A percentile compares a stretch with the other conserved stretches of the same genome.
Conservation (phyloP, 495 filamentous ascomycete species). For the Daldinia childiae region DNA sequence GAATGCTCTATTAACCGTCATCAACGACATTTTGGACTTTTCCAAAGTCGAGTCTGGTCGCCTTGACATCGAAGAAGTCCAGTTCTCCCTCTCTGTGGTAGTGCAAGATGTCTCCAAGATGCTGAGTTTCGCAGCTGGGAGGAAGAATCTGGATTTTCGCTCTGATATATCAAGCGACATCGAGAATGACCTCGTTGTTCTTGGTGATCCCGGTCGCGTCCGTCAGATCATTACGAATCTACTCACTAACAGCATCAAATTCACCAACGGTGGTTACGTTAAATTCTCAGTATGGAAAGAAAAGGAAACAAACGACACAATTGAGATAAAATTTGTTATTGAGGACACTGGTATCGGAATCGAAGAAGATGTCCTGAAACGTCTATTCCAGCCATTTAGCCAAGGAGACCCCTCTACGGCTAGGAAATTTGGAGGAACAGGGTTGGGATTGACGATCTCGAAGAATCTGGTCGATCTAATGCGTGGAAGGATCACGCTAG, state of each 20-base stretch:
- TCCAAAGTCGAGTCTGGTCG: constrained; percentile 85
- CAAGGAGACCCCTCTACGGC: constrained; percentile 84
- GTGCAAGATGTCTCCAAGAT: constrained; percentile 75
- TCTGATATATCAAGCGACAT: constrained; percentile 57
- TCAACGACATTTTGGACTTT: constrained; percentile 90
- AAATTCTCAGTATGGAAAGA: constrained; percentile 60
- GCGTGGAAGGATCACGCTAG: constrained; percentile 75
- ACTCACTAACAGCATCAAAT: constrained; percentile 90
- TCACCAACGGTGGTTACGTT: constrained; percentile 78
- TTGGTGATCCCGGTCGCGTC: constrained; percentile 81
- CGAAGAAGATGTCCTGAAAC: constrained; percentile 73
- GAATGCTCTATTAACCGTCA: constrained; percentile 82
- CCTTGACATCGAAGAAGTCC: constrained; percentile 77
- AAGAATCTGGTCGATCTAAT: constrained; percentile 83
- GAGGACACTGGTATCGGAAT: constrained; percentile 89
- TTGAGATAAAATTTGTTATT: constrained; percentile 69
- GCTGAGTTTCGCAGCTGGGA: constrained; percentile 66
- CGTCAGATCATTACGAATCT: constrained; percentile 87
- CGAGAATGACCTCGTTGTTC: constrained; percentile 58
- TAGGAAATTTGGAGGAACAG: constrained; percentile 81
- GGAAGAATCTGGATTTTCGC: constrained; percentile 66
- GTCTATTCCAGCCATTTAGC: constrained; percentile 85
- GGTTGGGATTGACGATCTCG: constrained; percentile 81
- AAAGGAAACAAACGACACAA: constrained; percentile 57
- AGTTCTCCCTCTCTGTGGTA: constrained; percentile 79